Evolutionary conservation across 1,139 yeast genomes (phyloP).

Genomic region (Geotrichum reessii): DNA sequence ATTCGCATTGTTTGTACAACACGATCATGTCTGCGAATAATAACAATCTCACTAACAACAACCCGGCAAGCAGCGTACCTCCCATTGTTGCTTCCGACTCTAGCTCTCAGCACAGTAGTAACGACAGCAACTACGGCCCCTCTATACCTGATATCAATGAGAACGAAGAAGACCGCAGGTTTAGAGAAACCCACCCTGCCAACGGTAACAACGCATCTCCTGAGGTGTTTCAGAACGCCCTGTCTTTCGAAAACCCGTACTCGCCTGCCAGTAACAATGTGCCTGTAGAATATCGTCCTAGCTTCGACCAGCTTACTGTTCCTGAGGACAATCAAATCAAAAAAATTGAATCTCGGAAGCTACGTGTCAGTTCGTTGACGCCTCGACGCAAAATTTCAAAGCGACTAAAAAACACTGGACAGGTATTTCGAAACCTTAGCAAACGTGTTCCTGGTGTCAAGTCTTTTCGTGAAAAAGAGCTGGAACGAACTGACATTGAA

Average conservation of each 20-base stretch:
- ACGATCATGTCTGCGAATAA: not conserved
- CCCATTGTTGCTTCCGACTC: not conserved
- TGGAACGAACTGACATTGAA: slow-evolving; percentile 8
- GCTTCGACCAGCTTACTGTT: not conserved
- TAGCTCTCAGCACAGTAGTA: slow-evolving; percentile 1
- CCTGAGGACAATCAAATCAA: not conserved
- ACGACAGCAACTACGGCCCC: slow-evolving; percentile 6
- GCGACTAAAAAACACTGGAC: slow-evolving; percentile 8
- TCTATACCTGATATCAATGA: slow-evolving; percentile 3
- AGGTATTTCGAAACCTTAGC: slow-evolving; percentile 14
- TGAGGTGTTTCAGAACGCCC: not conserved
- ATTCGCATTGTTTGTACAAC: not conserved
- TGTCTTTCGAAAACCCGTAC: slow-evolving; percentile 8
- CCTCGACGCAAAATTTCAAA: slow-evolving; percentile 8
- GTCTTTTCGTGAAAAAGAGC: slow-evolving; percentile 6
- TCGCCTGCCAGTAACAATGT: slow-evolving; percentile 1
- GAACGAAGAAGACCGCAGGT: slow-evolving; percentile 9
- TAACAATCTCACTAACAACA: not conserved
- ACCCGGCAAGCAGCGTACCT: not conserved
- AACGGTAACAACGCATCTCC: not conserved
- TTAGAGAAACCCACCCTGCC: not conserved
- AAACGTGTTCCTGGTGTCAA: slow-evolving; percentile 15
- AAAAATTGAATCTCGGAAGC: slow-evolving; percentile 13
- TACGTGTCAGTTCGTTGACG: slow-evolving; percentile 13
- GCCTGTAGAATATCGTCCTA: not conserved